Base-by-base conservation (phyloP, 176 grass and related monocot genomes). In the Cenchrus americanus region DNA sequence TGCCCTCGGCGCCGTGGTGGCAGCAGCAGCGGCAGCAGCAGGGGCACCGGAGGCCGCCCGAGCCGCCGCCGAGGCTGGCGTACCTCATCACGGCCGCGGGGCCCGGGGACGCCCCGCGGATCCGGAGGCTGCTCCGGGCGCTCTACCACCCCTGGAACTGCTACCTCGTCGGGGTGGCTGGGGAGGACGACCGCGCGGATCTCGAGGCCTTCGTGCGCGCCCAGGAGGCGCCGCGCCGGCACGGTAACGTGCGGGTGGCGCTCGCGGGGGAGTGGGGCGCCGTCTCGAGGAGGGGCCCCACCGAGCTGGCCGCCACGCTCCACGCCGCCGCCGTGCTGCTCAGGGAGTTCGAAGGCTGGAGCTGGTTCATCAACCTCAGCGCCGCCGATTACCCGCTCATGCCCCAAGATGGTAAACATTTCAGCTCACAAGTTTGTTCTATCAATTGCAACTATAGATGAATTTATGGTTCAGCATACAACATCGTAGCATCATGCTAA, bases 331-430 rank as follows among this genome's bases (percentile, higher is more conserved):
- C 93, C 1, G 66, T 94, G 48, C 51, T 98, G 83, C 82, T 96
- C 11, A 88, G 81, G 82, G 93, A 98, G 83, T 95, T 95, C 62
- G 69, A 93, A 5, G 96, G 89, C 0, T 98, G 96, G 96, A 98
- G 88, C 76, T 98, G 96, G 96, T 94, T 98, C 84, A 92, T 98
- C 77, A 98, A 98, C 78, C 96, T 98, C 83, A 87, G 96, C 76
- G 91, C 93, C 63, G 86, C 91, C 15, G 96, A 98, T 90, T 98
- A 98, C 84, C 96, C 96, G 59, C 89, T 99, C 59, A 89, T 99
- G 87, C 78, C 96, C 19, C 96, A 99, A 57, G 96, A 99, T 73
- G 96, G 96, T 99, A 90, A 92, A 62, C 58, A 37, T 58, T 75
- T 77, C 72, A 77, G 26, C 27, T 73, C 70, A 7, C 58, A 17